phyloP scores from a whole-genome alignment of 305 asterid genomes.

The Petunia hybrid region DNA sequence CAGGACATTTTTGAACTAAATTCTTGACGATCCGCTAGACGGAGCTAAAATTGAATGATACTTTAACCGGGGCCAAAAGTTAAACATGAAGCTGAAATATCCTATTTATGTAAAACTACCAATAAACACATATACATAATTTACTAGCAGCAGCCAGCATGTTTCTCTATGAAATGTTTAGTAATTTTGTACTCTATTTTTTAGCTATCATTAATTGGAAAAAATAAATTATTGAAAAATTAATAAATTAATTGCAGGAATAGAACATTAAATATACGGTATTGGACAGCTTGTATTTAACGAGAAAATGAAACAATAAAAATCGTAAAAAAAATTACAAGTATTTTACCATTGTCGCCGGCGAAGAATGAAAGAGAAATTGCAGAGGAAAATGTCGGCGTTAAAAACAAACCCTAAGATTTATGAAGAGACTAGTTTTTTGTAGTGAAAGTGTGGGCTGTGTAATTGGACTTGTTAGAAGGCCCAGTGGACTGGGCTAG shows the following conservation, averaged over 20 bases:
- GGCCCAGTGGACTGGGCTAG: neutral
- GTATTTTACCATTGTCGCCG: constrained; percentile 14
- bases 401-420: neutral
- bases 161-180: neutral
- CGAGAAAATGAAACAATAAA: neutral
- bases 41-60: too few species aligned
- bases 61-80: too few species aligned
- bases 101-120: too few species aligned
- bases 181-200: neutral
- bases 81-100: too few species aligned
- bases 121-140: neutral
- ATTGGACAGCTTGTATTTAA: neutral
- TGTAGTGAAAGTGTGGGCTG: neutral
- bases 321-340: neutral
- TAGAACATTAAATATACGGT: neutral
- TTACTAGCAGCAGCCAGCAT: neutral
- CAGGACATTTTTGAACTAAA: too few species aligned
- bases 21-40: too few species aligned
- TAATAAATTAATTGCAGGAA: neutral
- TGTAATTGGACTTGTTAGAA: neutral
- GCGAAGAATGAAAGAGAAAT: neutral
- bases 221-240: too few species aligned
- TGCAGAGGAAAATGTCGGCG: neutral
- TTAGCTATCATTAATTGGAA: neutral
- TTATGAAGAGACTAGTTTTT: neutral